These are phyloP conservation scores for Scolecobasidium constrictum DNA, from an alignment of 2,329 filamentous ascomycete species.

Conservation along the genomic window DNA sequence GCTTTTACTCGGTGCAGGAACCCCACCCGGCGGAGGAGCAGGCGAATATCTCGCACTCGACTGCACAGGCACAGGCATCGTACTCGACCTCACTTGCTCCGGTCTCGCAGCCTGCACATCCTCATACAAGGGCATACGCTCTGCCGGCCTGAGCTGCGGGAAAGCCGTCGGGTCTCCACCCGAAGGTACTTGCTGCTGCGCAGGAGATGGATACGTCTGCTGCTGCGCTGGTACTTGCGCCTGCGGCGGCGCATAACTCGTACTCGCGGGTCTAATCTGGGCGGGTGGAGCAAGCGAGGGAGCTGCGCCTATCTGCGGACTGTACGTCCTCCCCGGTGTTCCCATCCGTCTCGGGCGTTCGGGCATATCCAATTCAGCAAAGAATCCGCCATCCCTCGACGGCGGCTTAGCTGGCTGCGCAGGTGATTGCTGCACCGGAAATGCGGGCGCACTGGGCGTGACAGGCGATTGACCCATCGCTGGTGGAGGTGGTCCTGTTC, in stretches of 20 bases:
- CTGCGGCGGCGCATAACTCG: neutral
- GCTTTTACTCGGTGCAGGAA: constrained; percentile 15
- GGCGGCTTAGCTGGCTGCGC: constrained; percentile 7
- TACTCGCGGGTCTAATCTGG: constrained; percentile 7
- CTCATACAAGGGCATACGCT: constrained; percentile 9
- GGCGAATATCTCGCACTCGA: constrained; percentile 29
- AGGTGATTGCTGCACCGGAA: too few relatives aligned
- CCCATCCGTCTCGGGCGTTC: constrained; percentile 25
- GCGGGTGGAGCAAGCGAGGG: constrained; percentile 14
- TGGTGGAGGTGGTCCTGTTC: too few relatives aligned
- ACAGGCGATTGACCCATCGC: too few relatives aligned
- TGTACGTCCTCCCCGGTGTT: constrained; percentile 24
- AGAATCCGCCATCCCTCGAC: constrained; percentile 34
- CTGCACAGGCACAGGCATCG: neutral
- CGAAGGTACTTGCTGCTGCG: constrained; percentile 14
- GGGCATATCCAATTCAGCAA: constrained; percentile 35
- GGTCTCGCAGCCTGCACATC: constrained; percentile 1
- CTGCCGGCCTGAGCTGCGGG: constrained; percentile 15
- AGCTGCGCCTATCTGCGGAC: constrained; percentile 18
- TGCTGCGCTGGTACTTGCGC: constrained; percentile 10
- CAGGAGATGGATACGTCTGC: too few relatives aligned
- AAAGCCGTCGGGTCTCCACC: too few relatives aligned
- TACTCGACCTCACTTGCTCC: neutral
- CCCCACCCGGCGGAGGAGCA: too few relatives aligned
- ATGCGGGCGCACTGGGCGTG: too few relatives aligned